Conservation (phyloP, 164 flowering plant genomes). For the Stephania yunnanensis region DNA sequence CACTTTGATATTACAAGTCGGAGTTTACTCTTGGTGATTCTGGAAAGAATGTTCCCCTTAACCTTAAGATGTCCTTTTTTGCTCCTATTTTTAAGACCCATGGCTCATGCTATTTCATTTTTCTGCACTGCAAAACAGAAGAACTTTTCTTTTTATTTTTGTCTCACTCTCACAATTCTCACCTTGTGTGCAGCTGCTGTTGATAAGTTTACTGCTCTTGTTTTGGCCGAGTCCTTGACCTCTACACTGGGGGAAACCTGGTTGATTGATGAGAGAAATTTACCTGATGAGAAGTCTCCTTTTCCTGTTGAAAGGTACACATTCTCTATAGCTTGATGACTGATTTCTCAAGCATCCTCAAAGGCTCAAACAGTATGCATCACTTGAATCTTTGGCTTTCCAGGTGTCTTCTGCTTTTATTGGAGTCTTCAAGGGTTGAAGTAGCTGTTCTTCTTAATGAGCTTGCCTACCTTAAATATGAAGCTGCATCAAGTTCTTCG, state of each 20-base stretch:
- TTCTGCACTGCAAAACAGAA: neutral
- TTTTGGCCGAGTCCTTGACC: conserved; percentile 67
- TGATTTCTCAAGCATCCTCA: conserved; percentile 1
- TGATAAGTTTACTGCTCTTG: conserved; percentile 75
- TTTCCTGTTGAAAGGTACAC: conserved; percentile 68
- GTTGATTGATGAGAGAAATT: conserved; percentile 48
- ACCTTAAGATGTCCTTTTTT: too few relatives aligned
- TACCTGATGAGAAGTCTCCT: conserved; percentile 37
- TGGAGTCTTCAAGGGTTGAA: conserved; percentile 90
- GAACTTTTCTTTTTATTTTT: conserved; percentile 5
- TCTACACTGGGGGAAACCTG: conserved; percentile 64
- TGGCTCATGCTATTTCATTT: neutral
- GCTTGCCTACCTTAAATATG: conserved; percentile 74
- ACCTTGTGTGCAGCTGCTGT: conserved; percentile 46
- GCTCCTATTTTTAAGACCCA: too few relatives aligned
- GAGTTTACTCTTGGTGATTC: too few relatives aligned
- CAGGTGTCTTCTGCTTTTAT: conserved; percentile 81
- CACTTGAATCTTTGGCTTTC: conserved; percentile 8
- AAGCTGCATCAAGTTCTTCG: conserved; percentile 50
- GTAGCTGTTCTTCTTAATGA: conserved; percentile 85
- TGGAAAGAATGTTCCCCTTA: too few relatives aligned
- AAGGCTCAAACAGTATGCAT: neutral
- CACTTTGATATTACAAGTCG: too few relatives aligned
- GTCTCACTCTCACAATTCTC: neutral
- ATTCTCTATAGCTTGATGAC: neutral